A percentile compares a stretch with the other conserved stretches of the same genome.
Conservation (phyloP, 192 early-diverging fungal genomes). For the Mortierella antarctica region DNA sequence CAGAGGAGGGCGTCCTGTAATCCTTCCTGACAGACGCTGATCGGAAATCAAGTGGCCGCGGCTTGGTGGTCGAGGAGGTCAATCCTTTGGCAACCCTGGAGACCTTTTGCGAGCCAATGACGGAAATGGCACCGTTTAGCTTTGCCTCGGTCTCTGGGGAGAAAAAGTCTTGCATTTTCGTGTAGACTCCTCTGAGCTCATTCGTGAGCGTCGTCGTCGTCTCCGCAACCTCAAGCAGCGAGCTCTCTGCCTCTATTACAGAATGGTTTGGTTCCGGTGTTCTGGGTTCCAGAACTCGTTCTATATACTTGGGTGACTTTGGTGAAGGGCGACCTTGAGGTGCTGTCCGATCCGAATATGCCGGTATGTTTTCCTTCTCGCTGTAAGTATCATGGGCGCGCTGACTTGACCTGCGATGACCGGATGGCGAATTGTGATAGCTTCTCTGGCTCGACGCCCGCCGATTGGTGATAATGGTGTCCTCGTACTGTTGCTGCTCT, state of each 20-base stretch:
- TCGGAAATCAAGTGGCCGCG: conserved; percentile 18
- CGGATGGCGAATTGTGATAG: not conserved
- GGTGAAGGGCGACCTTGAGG: not conserved
- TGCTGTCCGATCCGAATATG: not conserved
- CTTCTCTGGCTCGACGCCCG: not conserved
- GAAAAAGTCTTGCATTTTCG: conserved; percentile 36
- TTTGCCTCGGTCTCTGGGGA: conserved; percentile 41
- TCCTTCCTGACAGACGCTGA: conserved; percentile 21
- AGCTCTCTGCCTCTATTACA: conserved; percentile 14
- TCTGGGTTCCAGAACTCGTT: not conserved
- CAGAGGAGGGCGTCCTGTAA: conserved; percentile 4
- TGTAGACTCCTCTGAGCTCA: conserved; percentile 31
- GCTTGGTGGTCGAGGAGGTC: conserved; percentile 4
- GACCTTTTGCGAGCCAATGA: conserved; percentile 28
- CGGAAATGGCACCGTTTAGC: conserved; percentile 22
- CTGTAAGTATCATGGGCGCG: conserved; percentile 2
- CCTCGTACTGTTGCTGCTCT: not conserved
- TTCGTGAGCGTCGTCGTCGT: conserved; percentile 25
- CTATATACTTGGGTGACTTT: not conserved
- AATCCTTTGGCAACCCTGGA: conserved; percentile 5
- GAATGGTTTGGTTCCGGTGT: conserved; percentile 6
- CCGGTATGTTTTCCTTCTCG: conserved; percentile 23
- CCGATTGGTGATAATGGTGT: not conserved
- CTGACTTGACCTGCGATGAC: conserved; percentile 3
- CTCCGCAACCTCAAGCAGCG: conserved; percentile 31